Evolutionary conservation across 2,329 filamentous ascomycete species (phyloP), one percentile per base, ranked within the genome.

Genomic region (Cercospora sp.): DNA sequence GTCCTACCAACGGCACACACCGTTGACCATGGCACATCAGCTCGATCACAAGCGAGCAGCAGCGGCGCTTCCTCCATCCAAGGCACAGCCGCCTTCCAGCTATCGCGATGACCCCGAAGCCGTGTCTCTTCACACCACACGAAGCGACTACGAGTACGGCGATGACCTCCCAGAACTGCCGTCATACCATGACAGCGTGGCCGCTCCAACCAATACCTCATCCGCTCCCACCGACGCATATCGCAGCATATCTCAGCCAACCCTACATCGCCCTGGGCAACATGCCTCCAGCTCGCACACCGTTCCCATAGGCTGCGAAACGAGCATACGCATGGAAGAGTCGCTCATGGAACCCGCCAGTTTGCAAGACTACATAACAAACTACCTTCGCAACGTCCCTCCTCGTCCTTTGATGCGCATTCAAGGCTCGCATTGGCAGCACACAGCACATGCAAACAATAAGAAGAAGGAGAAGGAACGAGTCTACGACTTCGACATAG

Each of bases 41-140:
- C 39, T 55, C 2, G 68, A 69, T 10, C 65, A 57, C 58, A 69
- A 67, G 26, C 62, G 65, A 9, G 58, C 65, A n/a, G 65, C 67
- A 2, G 67, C 65, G 16, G 48, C 60, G 9, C 18, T 64, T 31
- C 53, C 67, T 12, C n/a, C 39, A 12, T 62, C 69, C 5, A 23
- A 57, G 30, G 7, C 59, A 13, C 51, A 66, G 20, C 28, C 60
- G 12, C 60, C 59, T 23, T 26, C 59, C 33, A 66, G 55, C 45
- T 75, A 74, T 62, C 70, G 70, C 39, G 72, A 74, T 63, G 72
- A 72, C 45, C 61, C 69, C 23, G 75, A 77, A 26, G 72, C 72
- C 2, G 65, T 77, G 3, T 77, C 75, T 12, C 67, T 77, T 70
- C 75, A 73, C 63, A 76, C 75, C 1, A 76, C 75, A 4, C 70